Evolutionary conservation across 345 rosid genomes (phyloP).

Genomic region (Acer yangbiense): DNA sequence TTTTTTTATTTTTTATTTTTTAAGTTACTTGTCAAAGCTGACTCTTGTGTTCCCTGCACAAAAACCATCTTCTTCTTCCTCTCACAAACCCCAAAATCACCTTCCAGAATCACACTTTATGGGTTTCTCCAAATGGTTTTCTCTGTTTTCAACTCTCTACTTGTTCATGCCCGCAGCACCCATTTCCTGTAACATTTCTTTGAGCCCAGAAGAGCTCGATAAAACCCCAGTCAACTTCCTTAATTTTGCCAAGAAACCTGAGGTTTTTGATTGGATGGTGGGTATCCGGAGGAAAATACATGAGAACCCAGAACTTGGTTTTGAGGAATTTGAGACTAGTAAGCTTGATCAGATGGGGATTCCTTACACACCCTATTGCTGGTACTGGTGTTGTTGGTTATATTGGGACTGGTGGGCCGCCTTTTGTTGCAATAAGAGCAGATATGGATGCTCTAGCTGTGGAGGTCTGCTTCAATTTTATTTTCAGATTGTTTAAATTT

Average conservation of each 20-base stretch:
- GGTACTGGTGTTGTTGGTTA: conserved; percentile 50
- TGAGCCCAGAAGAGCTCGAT: conserved; percentile 26
- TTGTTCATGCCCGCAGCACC: conserved; percentile 2
- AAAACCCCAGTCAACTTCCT: conserved; percentile 41
- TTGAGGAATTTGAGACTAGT: conserved; percentile 64
- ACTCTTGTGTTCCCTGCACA: background rate
- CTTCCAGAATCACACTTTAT: conserved; percentile 10
- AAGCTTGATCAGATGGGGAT: conserved; percentile 58
- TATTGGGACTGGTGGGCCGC: conserved; percentile 53
- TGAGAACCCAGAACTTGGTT: conserved; percentile 68
- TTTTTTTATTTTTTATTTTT: too few relatives aligned
- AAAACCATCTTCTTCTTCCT: background rate
- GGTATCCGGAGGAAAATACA: conserved; percentile 50
- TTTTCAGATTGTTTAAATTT: background rate
- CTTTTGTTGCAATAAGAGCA: conserved; percentile 76
- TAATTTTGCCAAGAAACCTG: conserved; percentile 40
- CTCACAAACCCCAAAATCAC: background rate
- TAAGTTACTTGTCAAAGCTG: background rate
- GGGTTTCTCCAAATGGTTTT: conserved; percentile 30
- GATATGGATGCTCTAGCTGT: conserved; percentile 94
- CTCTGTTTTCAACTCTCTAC: conserved; percentile 21
- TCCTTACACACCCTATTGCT: conserved; percentile 48
- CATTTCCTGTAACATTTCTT: conserved; percentile 16
- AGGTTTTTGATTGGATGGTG: conserved; percentile 44
- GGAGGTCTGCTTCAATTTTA: conserved; percentile 49